phyloP scores from a whole-genome alignment of 768 basidiomycete species.

The Trametes gibbosa region DNA sequence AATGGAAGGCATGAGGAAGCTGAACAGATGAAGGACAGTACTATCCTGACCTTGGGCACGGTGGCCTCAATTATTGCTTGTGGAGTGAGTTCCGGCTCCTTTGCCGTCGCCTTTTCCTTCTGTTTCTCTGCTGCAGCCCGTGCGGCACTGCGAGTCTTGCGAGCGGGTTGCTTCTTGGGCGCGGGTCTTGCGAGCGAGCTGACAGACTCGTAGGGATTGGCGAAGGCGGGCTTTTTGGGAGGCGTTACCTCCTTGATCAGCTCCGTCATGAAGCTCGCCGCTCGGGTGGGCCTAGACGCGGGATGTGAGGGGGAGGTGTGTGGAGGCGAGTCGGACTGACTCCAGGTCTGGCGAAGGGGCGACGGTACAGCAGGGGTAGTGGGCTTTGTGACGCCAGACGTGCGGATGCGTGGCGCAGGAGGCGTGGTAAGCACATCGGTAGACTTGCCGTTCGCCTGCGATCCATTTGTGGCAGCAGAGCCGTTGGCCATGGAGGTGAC shows the following conservation, averaged over 20 bases:
- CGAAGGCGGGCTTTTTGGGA: constrained; percentile 57
- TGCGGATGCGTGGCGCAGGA: constrained; percentile 19
- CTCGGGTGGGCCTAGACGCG: constrained; percentile 52
- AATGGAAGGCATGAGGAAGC: constrained; percentile 7
- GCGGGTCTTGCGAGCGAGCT: constrained; percentile 59
- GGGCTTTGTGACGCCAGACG: constrained; percentile 39
- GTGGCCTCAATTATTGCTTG: constrained; percentile 78
- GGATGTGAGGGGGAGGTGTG: constrained; percentile 38
- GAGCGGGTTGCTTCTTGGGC: constrained; percentile 38
- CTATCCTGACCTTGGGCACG: constrained; percentile 57
- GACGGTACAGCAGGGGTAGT: constrained; percentile 68
- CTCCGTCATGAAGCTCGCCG: constrained; percentile 66
- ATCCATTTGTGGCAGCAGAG: constrained; percentile 7
- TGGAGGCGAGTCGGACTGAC: constrained; percentile 41
- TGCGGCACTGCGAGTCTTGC: constrained; percentile 41
- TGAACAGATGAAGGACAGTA: not conserved
- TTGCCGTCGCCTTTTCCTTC: constrained; percentile 23
- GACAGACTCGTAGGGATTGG: constrained; percentile 76
- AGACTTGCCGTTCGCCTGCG: constrained; percentile 16
- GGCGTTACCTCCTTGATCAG: constrained; percentile 72
- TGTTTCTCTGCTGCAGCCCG: constrained; percentile 35
- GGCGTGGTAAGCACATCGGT: constrained; percentile 22
- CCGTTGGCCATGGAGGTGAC: constrained; percentile 17
- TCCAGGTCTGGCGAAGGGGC: constrained; percentile 74
- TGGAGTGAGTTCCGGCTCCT: constrained; percentile 39